Percentiles rank a stretch among this genome's conserved stretches.
These are phyloP conservation scores for Eremochloa ophiuroides DNA, from an alignment of 176 grass and related monocot genomes.

Conservation along the genomic window DNA sequence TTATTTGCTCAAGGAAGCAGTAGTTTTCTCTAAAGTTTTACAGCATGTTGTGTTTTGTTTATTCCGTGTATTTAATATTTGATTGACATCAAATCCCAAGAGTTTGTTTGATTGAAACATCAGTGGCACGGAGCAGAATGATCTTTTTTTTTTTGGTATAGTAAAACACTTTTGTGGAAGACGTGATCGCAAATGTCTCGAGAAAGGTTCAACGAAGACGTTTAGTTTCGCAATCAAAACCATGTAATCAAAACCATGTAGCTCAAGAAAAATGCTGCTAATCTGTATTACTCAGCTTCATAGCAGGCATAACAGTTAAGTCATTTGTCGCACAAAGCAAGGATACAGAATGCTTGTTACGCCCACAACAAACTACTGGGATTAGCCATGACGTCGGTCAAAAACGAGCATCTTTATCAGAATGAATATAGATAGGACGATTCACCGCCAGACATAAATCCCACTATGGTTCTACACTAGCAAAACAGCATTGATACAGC, in stretches of 20 bases:
- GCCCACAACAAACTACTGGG: background rate
- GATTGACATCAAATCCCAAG: background rate
- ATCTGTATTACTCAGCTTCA: background rate
- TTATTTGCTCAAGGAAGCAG: background rate
- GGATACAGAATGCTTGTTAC: background rate
- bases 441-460: background rate
- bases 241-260: too few relatives aligned
- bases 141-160: background rate
- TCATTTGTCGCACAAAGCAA: background rate
- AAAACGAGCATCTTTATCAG: background rate
- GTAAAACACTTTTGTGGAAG: background rate
- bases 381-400: background rate
- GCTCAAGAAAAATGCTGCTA: background rate
- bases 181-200: background rate
- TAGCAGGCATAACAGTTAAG: background rate
- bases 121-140: background rate
- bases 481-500: conserved; percentile 86
- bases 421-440: background rate
- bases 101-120: background rate
- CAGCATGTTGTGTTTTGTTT: background rate
- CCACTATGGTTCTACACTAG: conserved; percentile 44
- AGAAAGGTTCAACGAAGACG: background rate
- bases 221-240: too few relatives aligned
- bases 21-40: background rate
- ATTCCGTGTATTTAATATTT: background rate